Base-by-base conservation (phyloP, 768 basidiomycete genomes). In the Psilocybe sp. region DNA sequence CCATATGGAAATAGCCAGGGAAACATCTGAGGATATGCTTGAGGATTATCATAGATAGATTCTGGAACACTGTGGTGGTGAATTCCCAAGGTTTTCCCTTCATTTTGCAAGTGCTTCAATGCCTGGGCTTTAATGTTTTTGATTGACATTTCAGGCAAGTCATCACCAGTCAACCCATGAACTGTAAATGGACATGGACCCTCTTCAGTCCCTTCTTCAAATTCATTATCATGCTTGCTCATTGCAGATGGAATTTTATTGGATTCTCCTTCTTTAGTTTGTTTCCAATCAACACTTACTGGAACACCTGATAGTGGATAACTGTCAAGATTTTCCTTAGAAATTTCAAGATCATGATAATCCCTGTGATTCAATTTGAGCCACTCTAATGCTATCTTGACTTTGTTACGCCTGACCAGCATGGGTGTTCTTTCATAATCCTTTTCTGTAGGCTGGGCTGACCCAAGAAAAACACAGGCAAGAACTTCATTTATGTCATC, bases 1-100 rank as follows among this genome's bases (percentile, higher is more conserved):
- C 73, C 69, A 57, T 73, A 75, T 0, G 71, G 73, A 57, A 69
- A 75, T 0, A 75, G 53, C 70, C 71, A 74, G 0, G 72, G 73
- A 58, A 73, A 75, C 65, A 74, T 70, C 6, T 64, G 55, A 1
- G 73, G 69, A 54, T 71, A 75, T 15, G 71, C 43, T 3, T 52
- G 44, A 6, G 67, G 63, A 54, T 77, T 73, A 10, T 68, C 40
- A 36, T 59, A 68, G 5, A 64, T 56, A 3, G 62, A 62, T 41
- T 66, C 46, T 0, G 66, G 60, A 2, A 52, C 16, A 0, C 39
- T 28, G 4, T 40, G 42, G 32, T 65, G 66, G 1, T 66, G 67
- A 12, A 72, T 59, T 0, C 49, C 64, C 0, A 76, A 45, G 0
- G 65, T 48, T 15, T 55, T 61, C 0, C 64, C 64, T 2, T 49